Conservation (phyloP, 768 basidiomycete species). For the Trametes cubensis region DNA sequence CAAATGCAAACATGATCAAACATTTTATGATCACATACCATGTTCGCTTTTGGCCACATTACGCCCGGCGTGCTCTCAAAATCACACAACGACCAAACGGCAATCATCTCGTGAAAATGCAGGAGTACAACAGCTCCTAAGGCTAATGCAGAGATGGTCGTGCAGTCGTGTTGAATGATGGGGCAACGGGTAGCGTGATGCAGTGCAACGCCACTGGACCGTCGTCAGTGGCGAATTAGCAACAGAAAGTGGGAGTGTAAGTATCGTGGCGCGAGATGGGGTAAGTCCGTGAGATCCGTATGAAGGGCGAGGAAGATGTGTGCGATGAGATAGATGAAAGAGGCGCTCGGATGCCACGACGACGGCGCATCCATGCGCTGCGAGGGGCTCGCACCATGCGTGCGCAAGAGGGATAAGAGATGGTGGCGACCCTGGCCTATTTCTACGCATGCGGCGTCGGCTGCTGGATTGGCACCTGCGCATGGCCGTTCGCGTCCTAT, state of each 20-base stretch:
- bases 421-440: neutral
- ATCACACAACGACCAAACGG: neutral
- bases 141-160: too few relatives aligned
- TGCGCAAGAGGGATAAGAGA: too few relatives aligned
- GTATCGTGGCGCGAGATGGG: neutral
- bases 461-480: slow-evolving; percentile 61
- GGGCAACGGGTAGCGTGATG: neutral
- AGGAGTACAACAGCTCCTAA: too few relatives aligned
- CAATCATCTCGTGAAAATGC: too few relatives aligned
- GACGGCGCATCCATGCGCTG: too few relatives aligned
- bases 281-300: neutral
- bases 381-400: too few relatives aligned
- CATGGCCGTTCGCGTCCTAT: slow-evolving; percentile 68
- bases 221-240: neutral
- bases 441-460: slow-evolving; percentile 61
- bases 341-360: neutral
- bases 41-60: too few relatives aligned
- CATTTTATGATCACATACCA: too few relatives aligned
- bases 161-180: too few relatives aligned
- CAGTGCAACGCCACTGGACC: neutral
- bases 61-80: neutral
- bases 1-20: neutral
- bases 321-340: neutral
- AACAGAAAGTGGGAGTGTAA: neutral
- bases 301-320: neutral